Evolutionary conservation across 129 eudicot genomes (phyloP).

Genomic region (Apium graveolens): DNA sequence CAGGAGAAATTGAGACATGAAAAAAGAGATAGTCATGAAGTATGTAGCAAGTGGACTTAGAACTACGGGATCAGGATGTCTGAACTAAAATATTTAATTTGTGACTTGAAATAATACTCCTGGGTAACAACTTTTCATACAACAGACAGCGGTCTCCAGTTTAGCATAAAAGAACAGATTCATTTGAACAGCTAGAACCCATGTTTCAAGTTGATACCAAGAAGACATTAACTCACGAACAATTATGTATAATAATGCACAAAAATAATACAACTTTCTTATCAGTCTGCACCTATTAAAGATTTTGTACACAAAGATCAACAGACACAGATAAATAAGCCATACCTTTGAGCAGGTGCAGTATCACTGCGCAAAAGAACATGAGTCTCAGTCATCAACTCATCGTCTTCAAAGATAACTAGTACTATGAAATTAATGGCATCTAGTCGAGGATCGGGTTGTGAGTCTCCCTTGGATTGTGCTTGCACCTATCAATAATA

Average conservation of each 20-base stretch:
- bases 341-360: conserved; percentile 36
- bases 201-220: neutral
- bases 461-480: conserved; percentile 84
- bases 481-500: conserved; percentile 56
- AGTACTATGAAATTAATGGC: conserved; percentile 57
- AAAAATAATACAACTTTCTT: neutral
- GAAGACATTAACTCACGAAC: neutral
- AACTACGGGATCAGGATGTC: conserved; percentile 3
- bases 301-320: neutral
- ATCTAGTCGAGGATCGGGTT: conserved; percentile 86
- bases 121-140: neutral
- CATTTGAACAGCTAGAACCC: neutral
- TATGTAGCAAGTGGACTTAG: neutral
- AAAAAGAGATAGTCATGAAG: neutral
- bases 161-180: neutral
- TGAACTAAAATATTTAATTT: neutral
- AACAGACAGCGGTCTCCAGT: neutral
- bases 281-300: neutral
- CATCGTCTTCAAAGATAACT: conserved; percentile 66
- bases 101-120: neutral
- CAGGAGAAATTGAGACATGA: neutral
- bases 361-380: conserved; percentile 50
- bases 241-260: neutral
- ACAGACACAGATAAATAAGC: neutral
- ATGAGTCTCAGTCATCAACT: conserved; percentile 27